Percentiles rank a stretch among this genome's conserved stretches.
Evolutionary conservation across 129 eudicot genomes (phyloP).

Genomic region (Apium graveolens): DNA sequence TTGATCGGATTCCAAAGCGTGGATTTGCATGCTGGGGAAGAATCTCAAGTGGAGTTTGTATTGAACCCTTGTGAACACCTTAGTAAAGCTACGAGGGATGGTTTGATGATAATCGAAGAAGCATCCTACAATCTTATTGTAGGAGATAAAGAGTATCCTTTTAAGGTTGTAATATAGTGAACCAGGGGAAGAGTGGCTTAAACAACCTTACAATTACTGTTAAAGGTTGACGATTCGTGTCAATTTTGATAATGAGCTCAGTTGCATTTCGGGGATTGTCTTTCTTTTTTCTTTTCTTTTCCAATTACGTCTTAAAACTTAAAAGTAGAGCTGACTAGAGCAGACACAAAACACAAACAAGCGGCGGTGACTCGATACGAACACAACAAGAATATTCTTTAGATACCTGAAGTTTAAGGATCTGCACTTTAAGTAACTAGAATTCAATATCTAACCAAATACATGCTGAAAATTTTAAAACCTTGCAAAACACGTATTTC

Average conservation of each 20-base stretch:
- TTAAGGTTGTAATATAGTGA: conserved; percentile 24
- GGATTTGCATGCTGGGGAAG: conserved; percentile 32
- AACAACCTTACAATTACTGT: no score
- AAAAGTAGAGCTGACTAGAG: no score
- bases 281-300: no score
- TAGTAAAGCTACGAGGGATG: conserved; percentile 41
- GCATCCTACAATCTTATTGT: conserved; percentile 43
- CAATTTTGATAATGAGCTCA: neutral
- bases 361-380: no score
- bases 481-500: no score
- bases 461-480: no score
- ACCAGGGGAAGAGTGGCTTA: neutral
- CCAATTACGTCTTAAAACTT: no score
- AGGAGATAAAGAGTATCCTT: conserved; percentile 41
- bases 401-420: no score
- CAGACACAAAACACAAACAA: no score
- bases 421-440: no score
- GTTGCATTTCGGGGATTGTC: neutral
- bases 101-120: conserved; percentile 45
- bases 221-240: neutral
- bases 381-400: no score
- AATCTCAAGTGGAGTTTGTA: conserved; percentile 30
- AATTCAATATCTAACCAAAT: no score
- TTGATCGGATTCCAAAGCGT: conserved; percentile 49
- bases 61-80: conserved; percentile 69